Evolutionary conservation across 257 asterid genomes (phyloP), one percentile per base, ranked within the genome.

Genomic region (Nicotiana obtusifolia): DNA sequence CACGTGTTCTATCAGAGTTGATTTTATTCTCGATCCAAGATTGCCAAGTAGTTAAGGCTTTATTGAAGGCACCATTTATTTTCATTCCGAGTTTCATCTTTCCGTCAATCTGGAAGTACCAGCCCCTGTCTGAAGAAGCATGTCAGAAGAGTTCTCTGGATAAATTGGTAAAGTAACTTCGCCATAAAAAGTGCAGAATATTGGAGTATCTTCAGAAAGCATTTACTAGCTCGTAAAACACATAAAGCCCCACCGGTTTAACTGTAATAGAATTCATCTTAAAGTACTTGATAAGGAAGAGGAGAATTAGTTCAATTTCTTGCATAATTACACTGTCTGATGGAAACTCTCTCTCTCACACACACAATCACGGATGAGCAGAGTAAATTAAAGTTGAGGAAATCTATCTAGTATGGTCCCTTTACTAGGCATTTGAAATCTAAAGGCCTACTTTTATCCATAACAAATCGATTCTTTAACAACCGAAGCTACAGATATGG

Each of bases 21-120:
- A 93, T 82, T 19, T 88, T 80, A 64, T 81, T 91, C 82, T 93
- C 98, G 10, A 87, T 75, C 99, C 99, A 93, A 57, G 97, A 88
- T 84, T 83, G 54, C 99, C 98, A 95, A 64, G 99, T 95, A 33
- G 88, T 62, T 80, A 95, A 81, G 37, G 97, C 99, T 31, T 84
- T 84, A 77, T 80, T 90, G 83, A 93, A 92, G 82, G 91, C 98
- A 10, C 61, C 88, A 85, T 82, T 79, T 79, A 93, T 93, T 22
- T 97, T 69, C 97, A 95, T 89, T 64, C 98, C 99, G 11, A 93
- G 91, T 91, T 89, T 95, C 89, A 91, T 90, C 89, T 65, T 92
- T 84, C 96, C 97, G 53, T 90, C 91, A 81, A 88, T 77, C 89
- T 95, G 99, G 85, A 95, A 95, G 88, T 95, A 93, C 90, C 99